Conservation (phyloP, 768 basidiomycete species). For the Tubosaeta brunneosetosa region DNA sequence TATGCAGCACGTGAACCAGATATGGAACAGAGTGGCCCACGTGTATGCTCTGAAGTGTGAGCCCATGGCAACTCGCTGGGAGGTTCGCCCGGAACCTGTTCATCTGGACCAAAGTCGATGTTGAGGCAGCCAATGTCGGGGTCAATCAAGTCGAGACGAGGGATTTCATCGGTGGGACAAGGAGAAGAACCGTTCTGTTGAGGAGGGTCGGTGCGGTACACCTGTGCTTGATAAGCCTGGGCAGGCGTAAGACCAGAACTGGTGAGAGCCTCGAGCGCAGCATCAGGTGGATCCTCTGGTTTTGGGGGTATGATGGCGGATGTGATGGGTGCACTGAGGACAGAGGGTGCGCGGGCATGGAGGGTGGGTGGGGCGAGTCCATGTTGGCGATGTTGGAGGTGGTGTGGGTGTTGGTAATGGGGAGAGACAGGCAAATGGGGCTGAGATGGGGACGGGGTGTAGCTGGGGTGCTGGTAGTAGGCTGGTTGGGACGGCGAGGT, state of each 20-base stretch:
- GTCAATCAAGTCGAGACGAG: constrained; percentile 45
- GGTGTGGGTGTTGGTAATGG: constrained; percentile 16
- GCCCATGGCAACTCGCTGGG: constrained; percentile 61
- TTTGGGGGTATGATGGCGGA: constrained; percentile 43
- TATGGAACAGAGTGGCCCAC: constrained; percentile 36
- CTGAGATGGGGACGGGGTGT: constrained; percentile 35
- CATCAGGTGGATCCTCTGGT: constrained; percentile 49
- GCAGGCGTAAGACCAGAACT: constrained; percentile 64
- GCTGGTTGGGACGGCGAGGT: constrained; percentile 35
- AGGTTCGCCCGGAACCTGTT: constrained; percentile 35
- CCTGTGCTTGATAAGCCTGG: constrained; percentile 78
- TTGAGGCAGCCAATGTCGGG: constrained; percentile 54
- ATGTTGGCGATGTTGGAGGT: constrained; percentile 21
- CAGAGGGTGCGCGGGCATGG: constrained; percentile 47
- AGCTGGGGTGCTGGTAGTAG: constrained; percentile 21
- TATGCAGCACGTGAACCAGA: constrained; percentile 25
- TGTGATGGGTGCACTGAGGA: constrained; percentile 39
- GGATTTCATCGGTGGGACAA: constrained; percentile 27
- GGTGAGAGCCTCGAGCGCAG: constrained; percentile 39
- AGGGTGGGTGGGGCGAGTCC: constrained; percentile 38
- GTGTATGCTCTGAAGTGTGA: constrained; percentile 34
- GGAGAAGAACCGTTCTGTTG: constrained; percentile 28
- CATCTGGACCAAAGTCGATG: constrained; percentile 45
- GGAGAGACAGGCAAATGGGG: constrained; percentile 11
- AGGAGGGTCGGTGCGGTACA: constrained; percentile 47